A percentile compares a stretch with the other conserved stretches of the same genome.
phyloP scores from a whole-genome alignment of 345 rosid species.

The Erysimum cheiranthoides region DNA sequence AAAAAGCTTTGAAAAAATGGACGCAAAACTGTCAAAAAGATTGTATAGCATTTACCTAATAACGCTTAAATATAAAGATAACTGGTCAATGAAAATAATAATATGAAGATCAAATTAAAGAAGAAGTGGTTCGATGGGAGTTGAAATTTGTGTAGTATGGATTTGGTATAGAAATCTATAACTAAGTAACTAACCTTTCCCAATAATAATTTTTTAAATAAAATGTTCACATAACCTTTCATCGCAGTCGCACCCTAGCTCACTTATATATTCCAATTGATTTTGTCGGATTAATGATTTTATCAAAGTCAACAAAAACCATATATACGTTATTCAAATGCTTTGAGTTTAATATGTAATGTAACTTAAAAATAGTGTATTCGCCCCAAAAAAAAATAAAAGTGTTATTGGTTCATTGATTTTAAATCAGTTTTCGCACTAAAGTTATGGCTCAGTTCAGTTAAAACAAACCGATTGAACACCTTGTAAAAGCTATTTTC shows the following conservation, averaged over 20 bases:
- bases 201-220: background rate
- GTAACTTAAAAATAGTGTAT: no score
- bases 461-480: no score
- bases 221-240: conserved; percentile 13
- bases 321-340: no score
- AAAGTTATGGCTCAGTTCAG: no score
- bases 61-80: background rate
- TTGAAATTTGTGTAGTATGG: conserved; percentile 40
- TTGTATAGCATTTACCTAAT: background rate
- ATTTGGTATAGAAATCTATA: conserved; percentile 42
- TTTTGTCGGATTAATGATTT: no score
- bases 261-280: background rate
- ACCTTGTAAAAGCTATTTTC: no score
- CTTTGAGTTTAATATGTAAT: no score
- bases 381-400: no score
- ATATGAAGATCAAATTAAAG: conserved; percentile 13
- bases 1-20: background rate
- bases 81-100: background rate
- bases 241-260: background rate
- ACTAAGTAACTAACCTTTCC: conserved; percentile 32
- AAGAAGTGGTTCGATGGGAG: conserved; percentile 41
- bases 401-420: no score
- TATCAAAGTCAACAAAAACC: no score
- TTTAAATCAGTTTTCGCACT: no score
- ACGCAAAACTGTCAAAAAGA: no score